phyloP scores from a whole-genome alignment of 139 green algal genomes.

The Tetradesmus lagerheimii region DNA sequence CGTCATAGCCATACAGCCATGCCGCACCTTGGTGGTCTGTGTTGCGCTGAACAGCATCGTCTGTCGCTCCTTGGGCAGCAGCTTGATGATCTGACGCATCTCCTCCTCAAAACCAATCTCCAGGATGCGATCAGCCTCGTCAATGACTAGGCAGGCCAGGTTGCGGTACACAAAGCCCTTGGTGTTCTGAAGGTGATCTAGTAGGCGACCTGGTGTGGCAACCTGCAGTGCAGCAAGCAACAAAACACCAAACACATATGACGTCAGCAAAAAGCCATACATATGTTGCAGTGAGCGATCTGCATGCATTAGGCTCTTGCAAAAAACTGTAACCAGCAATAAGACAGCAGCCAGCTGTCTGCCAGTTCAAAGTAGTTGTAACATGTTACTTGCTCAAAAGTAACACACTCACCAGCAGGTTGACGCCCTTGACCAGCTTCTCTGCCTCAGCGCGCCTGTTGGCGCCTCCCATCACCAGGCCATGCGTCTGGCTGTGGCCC shows the following conservation, averaged over 20 bases:
- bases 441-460: constrained; percentile 97
- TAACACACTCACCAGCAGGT: constrained; percentile 85
- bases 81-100: constrained; percentile 96
- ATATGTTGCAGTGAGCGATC: too few relatives aligned
- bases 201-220: constrained; percentile 93
- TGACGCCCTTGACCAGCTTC: constrained; percentile 95
- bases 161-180: constrained; percentile 85
- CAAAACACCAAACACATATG: neutral
- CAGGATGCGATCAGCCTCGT: constrained; percentile 98
- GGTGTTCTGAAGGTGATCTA: constrained; percentile 98
- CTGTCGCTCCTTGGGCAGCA: constrained; percentile 97
- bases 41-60: constrained; percentile 99
- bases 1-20: neutral
- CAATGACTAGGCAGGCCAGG: constrained; percentile 94
- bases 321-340: neutral
- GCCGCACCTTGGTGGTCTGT: constrained; percentile 93
- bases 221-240: constrained; percentile 1
- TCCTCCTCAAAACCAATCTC: constrained; percentile 99
- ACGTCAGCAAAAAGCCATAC: too few relatives aligned
- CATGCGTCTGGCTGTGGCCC: constrained; percentile 95
- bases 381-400: neutral
- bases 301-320: too few relatives aligned
- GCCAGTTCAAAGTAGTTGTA: neutral
- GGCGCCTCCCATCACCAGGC: constrained; percentile 97
- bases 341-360: neutral